Conservation (phyloP, 208 protist species). For the Balamuthia mandrillaris region DNA sequence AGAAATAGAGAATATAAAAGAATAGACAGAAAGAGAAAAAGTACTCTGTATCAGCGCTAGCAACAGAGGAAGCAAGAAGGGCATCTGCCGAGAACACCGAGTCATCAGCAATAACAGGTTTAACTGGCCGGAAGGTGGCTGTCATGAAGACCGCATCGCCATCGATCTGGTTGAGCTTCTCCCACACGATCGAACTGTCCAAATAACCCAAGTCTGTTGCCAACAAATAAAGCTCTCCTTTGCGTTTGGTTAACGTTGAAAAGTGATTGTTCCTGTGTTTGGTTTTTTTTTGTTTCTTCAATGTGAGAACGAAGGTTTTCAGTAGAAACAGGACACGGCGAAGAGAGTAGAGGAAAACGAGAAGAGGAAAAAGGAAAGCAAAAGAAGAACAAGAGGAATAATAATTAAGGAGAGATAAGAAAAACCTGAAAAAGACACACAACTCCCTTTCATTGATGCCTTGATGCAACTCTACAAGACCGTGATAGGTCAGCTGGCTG, state of each 20-base stretch:
- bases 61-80: too few species aligned
- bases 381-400: too few species aligned
- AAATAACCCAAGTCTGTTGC: constrained; percentile 7
- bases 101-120: too few species aligned
- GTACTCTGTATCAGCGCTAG: neutral
- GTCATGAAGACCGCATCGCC: neutral
- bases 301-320: too few species aligned
- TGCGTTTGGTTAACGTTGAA: constrained; percentile 1
- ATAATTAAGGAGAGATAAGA: too few species aligned
- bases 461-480: neutral
- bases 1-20: too few species aligned
- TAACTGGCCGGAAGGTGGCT: neutral
- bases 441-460: constrained; percentile 2
- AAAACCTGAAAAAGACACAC: constrained; percentile 20
- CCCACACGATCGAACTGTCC: constrained; percentile 3
- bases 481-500: neutral
- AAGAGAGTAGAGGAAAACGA: too few species aligned
- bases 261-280: constrained; percentile 35
- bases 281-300: too few species aligned
- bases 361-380: too few species aligned
- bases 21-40: too few species aligned
- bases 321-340: too few species aligned
- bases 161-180: constrained; percentile 31
- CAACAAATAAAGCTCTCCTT: neutral
- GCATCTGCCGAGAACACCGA: too few species aligned